phyloP scores from a whole-genome alignment of 495 filamentous ascomycete species.

The Lophiotrema nucula region DNA sequence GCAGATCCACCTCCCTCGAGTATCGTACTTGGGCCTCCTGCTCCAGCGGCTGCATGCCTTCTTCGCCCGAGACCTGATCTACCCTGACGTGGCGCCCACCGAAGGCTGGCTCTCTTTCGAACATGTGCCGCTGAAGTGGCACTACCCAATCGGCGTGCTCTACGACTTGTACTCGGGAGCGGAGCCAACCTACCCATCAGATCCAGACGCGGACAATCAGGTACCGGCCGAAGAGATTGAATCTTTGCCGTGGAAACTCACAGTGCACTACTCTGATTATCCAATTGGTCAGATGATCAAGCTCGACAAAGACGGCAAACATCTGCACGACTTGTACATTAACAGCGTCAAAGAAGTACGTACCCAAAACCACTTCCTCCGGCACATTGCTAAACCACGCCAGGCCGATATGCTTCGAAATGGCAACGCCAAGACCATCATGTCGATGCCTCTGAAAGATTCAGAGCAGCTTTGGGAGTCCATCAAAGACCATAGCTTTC shows the following conservation, averaged over 20 bases:
- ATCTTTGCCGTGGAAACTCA: conserved; percentile 71
- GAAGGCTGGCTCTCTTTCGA: conserved; percentile 73
- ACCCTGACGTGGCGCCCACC: conserved; percentile 54
- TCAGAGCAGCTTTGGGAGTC: conserved; percentile 84
- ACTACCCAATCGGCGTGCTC: conserved; percentile 83
- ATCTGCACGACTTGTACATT: conserved; percentile 79
- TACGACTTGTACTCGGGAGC: conserved; percentile 80
- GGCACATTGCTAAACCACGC: neutral
- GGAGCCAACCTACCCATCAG: conserved; percentile 48
- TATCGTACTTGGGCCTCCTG: conserved; percentile 73
- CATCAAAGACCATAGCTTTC: conserved; percentile 74
- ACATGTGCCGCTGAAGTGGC: conserved; percentile 78
- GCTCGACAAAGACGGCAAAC: conserved; percentile 60
- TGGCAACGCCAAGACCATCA: conserved; percentile 87
- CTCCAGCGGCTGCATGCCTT: conserved; percentile 76
- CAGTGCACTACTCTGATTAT: conserved; percentile 71
- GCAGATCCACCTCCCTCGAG: conserved; percentile 59
- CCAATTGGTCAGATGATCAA: conserved; percentile 64
- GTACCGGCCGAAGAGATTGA: conserved; percentile 35
- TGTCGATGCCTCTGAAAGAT: conserved; percentile 86
- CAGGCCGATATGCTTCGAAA: conserved; percentile 87
- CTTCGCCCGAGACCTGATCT: conserved; percentile 71
- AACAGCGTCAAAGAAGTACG: conserved; percentile 85
- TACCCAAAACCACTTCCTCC: conserved; percentile 5
- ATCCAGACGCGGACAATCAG: neutral